Conservation (phyloP, 441 rosid genomes). For the Adansonia madagascariensis region DNA sequence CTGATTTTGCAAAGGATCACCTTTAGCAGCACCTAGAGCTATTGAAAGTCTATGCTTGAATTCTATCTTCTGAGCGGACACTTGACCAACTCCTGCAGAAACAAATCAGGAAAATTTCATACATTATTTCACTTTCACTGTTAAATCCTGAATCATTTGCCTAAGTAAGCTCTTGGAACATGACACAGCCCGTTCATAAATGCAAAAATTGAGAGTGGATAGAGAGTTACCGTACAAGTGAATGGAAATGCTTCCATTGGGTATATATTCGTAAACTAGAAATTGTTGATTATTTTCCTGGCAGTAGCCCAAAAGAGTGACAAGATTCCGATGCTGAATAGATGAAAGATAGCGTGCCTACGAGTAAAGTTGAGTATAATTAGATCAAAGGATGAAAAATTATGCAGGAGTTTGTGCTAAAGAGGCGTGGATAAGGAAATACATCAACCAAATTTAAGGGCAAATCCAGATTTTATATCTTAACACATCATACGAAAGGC, state of each 20-base stretch:
- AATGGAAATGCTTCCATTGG: conserved; percentile 82
- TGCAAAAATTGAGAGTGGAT: conserved; percentile 37
- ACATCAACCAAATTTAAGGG: conserved; percentile 8
- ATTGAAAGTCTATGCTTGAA: conserved; percentile 71
- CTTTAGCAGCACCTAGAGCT: conserved; percentile 80
- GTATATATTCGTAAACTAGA: conserved; percentile 71
- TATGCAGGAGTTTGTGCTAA: conserved; percentile 25
- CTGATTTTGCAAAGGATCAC: conserved; percentile 83
- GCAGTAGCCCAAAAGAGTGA: conserved; percentile 69
- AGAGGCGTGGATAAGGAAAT: conserved; percentile 18
- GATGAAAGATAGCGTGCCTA: conserved; percentile 69
- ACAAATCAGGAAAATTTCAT: conserved; percentile 26
- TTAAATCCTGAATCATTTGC: neutral
- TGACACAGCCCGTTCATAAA: conserved; percentile 7
- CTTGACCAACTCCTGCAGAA: conserved; percentile 56
- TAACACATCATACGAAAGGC: neutral
- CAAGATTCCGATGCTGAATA: conserved; percentile 68
- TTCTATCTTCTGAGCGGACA: conserved; percentile 61
- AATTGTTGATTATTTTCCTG: conserved; percentile 71
- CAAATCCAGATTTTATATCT: neutral
- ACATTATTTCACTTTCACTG: neutral
- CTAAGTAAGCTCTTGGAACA: neutral
- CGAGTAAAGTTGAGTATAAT: conserved; percentile 27
- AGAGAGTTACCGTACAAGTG: conserved; percentile 83
- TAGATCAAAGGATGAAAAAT: conserved; percentile 29